These are phyloP conservation scores for Brassica hybrid DNA, from an alignment of 441 rosid genomes.

Conservation along the genomic window DNA sequence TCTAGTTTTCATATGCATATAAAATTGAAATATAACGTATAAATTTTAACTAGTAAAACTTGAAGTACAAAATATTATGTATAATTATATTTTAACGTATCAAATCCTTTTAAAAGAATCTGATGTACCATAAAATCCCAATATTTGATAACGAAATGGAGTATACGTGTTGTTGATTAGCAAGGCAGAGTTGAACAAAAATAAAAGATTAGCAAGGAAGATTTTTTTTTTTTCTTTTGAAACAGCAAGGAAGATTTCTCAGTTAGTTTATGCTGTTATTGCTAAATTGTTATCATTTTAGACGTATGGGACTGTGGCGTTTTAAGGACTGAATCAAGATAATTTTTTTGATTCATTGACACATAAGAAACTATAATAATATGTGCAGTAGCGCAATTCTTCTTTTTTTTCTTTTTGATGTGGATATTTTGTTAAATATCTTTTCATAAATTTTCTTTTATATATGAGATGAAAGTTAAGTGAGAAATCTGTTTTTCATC, in stretches of 20 bases:
- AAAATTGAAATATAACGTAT: conserved; percentile 33
- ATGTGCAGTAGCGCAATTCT: neutral
- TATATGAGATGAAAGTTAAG: neutral
- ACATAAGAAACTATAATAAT: neutral
- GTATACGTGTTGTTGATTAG: conserved; percentile 23
- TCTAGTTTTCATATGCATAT: conserved; percentile 24
- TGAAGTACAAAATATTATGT: conserved; percentile 24
- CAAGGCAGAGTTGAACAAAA: conserved; percentile 5
- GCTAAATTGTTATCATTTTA: neutral
- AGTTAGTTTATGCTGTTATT: neutral
- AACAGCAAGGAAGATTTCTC: conserved; percentile 6
- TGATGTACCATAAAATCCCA: conserved; percentile 31
- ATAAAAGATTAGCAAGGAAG: conserved; percentile 13
- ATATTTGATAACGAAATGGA: conserved; percentile 29
- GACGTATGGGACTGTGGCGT: conserved; percentile 5
- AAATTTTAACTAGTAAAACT: conserved; percentile 28
- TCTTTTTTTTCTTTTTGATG: neutral
- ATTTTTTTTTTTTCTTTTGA: neutral
- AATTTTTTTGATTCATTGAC: neutral
- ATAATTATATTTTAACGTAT: neutral
- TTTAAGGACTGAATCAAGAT: neutral
- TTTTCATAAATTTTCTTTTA: neutral
- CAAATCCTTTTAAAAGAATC: conserved; percentile 19
- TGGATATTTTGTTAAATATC: neutral
- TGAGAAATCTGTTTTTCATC: no score